Evolutionary conservation across 2,329 filamentous ascomycete species (phyloP), one percentile per base, ranked within the genome.

Genomic region (Hirsutella minnesotensis): DNA sequence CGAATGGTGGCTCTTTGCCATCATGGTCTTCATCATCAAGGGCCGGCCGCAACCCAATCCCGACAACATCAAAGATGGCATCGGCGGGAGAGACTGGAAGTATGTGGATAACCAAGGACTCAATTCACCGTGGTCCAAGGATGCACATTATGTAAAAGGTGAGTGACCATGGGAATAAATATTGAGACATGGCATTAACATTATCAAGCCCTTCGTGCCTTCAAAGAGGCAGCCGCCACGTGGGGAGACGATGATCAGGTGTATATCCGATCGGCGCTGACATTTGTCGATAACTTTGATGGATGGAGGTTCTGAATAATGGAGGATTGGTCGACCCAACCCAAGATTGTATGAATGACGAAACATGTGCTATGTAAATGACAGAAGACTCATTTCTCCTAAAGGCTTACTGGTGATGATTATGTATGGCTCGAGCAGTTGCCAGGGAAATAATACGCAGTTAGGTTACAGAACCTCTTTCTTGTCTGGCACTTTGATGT

Each of bases 101-200:
- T 85, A 84, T 61, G 82, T 90, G 5, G 73, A 81, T 41, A 66
- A 83, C 41, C 75, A 79, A 61, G 86, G 84, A 3, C 56, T 95
- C 16, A 77, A 75, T 42, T 81, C 82, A 9, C 60, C 73, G 41
- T 79, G 79, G 64, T 69, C 77, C 9, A 77, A 73, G 2, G 87
- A 96, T 63, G 75, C 85, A 16, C 85, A 94, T 62, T 95, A 80
- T 56, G 80, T 96, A 27, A 94, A 95, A 66, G 79, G 83, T 79
- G 63, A 58, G 39, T 21, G n/a, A 21, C 8, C 18, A 19, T 19
- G 5, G 7, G 18, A 10, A 29, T 27, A 10, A 33, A 9, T 5
- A n/a, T 21, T 3, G 24, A 18, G 12, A 22, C 24, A 3, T 18
- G 9, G 19, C 27, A 10, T 4, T 20, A 27, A 40, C 16, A 27